Evolutionary conservation across 139 green algal genomes (phyloP), one percentile per base, ranked within the genome.

Genomic region (Chlamydomonas incerta): DNA sequence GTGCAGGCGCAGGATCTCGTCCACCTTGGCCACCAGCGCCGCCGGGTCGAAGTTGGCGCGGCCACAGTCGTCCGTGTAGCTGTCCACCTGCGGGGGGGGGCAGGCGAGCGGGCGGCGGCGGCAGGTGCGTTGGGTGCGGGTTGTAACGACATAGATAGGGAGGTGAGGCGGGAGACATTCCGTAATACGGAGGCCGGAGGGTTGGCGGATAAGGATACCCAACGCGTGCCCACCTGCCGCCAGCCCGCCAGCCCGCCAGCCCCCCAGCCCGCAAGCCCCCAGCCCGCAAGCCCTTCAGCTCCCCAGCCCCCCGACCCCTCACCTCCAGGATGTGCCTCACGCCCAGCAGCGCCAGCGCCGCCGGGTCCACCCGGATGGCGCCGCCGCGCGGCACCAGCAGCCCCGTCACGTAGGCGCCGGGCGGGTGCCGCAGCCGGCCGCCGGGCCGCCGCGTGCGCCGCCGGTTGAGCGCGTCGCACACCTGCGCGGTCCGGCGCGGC

Each of bases 361-460:
- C 81, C 0, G 70, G 31, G 31, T 85, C 80, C 9, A 98, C 90
- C 11, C 89, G 69, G 0, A 99, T 92, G 21, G 72, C 58, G 9
- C 95, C 93, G 11, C 89, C 92, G 18, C 37, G 46, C 1, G 96
- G 96, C 72, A 95, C 91, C 41, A 98, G 72, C 81, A 99, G 68
- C 0, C 83, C 89, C 6, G 91, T 97, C 18, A 98, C 87, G 87
- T 98, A 99, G 0, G 86, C 71, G 1, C 85, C 74, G 3, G 94
- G 85, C 6, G 92, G 69, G 85, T 97, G 75, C 5, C 84, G 52
- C 74, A 98, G 87, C 20, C 72, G 88, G 24, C 75, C 62, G 28
- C 87, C 88, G 68, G 63, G 81, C 70, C 72, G 79, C 35, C 77
- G 77, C 74, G 83, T 89, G 65, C 90, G 74, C 11, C 88, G 81